Evolutionary conservation across 1,139 yeast species (phyloP).

Genomic region (Debaryomyces nepalensis): DNA sequence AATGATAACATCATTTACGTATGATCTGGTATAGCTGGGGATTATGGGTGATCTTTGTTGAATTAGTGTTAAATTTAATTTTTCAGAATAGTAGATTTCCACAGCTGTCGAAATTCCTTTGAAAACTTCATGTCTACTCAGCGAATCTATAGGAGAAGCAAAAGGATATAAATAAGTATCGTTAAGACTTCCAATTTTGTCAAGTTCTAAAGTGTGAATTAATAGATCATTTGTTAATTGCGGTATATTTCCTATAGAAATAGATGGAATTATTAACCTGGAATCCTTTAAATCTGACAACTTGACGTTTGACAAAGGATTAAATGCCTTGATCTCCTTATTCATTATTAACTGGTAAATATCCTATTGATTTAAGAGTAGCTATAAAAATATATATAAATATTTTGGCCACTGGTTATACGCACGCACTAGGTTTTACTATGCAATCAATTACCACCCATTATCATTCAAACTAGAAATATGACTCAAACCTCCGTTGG

Average conservation of each 20-base stretch:
- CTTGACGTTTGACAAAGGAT: neutral
- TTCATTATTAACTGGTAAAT: no score
- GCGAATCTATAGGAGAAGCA: slow-evolving; percentile 71
- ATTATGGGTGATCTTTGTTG: slow-evolving; percentile 88
- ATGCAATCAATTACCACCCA: slow-evolving; percentile 13
- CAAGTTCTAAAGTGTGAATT: slow-evolving; percentile 61
- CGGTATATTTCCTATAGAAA: slow-evolving; percentile 89
- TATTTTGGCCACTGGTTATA: slow-evolving; percentile 8
- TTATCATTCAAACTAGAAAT: slow-evolving; percentile 13
- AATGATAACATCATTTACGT: slow-evolving; percentile 55
- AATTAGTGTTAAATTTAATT: slow-evolving; percentile 54
- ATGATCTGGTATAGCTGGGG: slow-evolving; percentile 60
- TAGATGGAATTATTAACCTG: slow-evolving; percentile 68
- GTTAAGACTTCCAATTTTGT: slow-evolving; percentile 59
- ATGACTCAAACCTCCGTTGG: slow-evolving; percentile 10
- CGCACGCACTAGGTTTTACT: slow-evolving; percentile 6
- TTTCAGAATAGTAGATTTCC: slow-evolving; percentile 56
- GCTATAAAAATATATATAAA: neutral
- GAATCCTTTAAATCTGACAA: slow-evolving; percentile 17
- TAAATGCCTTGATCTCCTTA: neutral
- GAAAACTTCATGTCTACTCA: slow-evolving; percentile 10
- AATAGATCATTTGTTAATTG: slow-evolving; percentile 80
- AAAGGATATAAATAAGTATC: slow-evolving; percentile 75
- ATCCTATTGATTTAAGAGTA: no score
- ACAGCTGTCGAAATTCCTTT: slow-evolving; percentile 59